Conservation (phyloP, 225 moss, liverwort and hornwort species). For the Straminergon stramineum region DNA sequence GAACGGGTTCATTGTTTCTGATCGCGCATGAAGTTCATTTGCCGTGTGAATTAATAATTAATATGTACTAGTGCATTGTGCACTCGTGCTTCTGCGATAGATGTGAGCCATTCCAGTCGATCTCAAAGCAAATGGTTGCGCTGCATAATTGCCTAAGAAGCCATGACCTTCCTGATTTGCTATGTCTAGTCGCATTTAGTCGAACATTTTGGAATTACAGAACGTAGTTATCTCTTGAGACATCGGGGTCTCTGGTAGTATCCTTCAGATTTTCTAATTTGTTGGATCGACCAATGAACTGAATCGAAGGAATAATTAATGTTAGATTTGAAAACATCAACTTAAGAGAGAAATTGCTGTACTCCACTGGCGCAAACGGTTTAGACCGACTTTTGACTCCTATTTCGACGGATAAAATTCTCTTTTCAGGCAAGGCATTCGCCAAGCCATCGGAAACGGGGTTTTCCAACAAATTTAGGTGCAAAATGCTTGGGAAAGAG, state of each 20-base stretch:
- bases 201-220: not conserved
- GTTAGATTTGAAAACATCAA: not conserved
- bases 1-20: not conserved
- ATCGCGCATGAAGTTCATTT: not conserved
- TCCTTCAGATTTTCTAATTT: not conserved
- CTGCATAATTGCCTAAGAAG: not conserved
- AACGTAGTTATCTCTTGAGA: not conserved
- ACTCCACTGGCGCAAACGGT: not conserved
- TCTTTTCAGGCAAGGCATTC: not conserved
- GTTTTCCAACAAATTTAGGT: too few relatives aligned
- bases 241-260: not conserved
- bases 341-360: not conserved
- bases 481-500: not conserved
- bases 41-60: too few relatives aligned
- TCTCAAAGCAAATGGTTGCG: not conserved
- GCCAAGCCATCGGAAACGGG: too few relatives aligned
- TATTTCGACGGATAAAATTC: not conserved
- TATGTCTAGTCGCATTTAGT: not conserved
- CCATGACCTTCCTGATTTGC: not conserved
- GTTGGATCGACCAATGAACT: not conserved
- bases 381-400: not conserved
- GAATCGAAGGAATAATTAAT: not conserved
- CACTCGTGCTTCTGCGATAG: not conserved
- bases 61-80: not conserved
- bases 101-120: not conserved